Percentiles rank a stretch among this genome's conserved stretches.
phyloP scores from a whole-genome alignment of 306 rosid species.

The Erythrophleum fordii region DNA sequence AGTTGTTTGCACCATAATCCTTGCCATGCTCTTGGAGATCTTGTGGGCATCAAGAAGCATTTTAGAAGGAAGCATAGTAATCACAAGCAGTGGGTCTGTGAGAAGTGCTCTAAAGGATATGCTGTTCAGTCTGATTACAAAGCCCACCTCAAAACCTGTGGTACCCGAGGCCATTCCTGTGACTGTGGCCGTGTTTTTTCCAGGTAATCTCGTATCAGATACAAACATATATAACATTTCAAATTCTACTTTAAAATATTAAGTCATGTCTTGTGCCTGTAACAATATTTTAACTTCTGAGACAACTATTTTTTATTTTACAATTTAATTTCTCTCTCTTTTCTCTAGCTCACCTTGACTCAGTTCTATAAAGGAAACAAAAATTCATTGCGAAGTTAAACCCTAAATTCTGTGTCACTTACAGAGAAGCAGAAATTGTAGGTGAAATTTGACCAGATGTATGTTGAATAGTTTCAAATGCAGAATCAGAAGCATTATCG shows the following conservation, averaged over 20 bases:
- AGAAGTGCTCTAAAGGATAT: constrained; percentile 84
- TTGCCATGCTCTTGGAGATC: constrained; percentile 90
- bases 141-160: constrained; percentile 97
- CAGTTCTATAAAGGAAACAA: constrained; percentile 25
- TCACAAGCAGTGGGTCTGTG: constrained; percentile 96
- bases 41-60: constrained; percentile 94
- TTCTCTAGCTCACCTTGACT: constrained; percentile 4
- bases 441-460: constrained; percentile 21
- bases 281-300: neutral
- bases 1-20: constrained; percentile 91
- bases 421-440: constrained; percentile 24
- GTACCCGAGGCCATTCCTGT: constrained; percentile 98
- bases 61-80: constrained; percentile 87
- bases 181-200: constrained; percentile 99
- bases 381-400: constrained; percentile 37
- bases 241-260: neutral
- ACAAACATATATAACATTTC: neutral
- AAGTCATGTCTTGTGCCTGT: neutral
- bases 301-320: neutral
- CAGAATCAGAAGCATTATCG: constrained; percentile 17
- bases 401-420: constrained; percentile 44
- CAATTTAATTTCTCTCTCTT: constrained; percentile 14
- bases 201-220: too few species aligned
- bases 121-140: constrained; percentile 98
- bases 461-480: constrained; percentile 13